Percentiles rank a stretch among this genome's conserved stretches.
phyloP scores from a whole-genome alignment of 75 land plant genomes.

The Sequoia sempervirens region DNA sequence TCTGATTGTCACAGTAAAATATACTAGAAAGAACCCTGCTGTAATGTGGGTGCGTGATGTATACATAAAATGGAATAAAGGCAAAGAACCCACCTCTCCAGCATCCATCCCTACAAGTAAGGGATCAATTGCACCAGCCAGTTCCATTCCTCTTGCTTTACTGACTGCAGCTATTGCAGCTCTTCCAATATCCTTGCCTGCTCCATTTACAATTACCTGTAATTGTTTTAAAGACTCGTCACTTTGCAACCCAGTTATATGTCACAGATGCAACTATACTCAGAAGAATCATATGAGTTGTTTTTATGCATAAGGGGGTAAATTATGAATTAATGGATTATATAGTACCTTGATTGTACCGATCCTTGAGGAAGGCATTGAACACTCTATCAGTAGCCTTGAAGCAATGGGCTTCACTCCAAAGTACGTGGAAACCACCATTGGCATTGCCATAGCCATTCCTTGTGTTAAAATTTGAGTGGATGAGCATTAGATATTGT shows the following conservation, averaged over 20 bases:
- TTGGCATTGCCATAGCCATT: not conserved
- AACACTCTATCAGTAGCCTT: not conserved
- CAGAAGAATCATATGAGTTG: not conserved
- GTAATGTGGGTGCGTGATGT: not conserved
- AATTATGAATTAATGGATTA: not conserved
- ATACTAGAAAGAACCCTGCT: not conserved
- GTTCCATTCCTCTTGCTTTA: constrained; percentile 88
- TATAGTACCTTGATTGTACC: not conserved
- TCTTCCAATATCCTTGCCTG: constrained; percentile 70
- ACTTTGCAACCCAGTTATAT: not conserved
- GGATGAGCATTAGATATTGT: not conserved
- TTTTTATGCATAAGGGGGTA: not conserved
- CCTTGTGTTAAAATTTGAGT: not conserved
- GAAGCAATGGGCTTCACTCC: not conserved
- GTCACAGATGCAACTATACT: not conserved
- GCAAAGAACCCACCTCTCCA: constrained; percentile 48
- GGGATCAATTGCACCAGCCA: constrained; percentile 79
- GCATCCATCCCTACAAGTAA: constrained; percentile 60
- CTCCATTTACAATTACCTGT: constrained; percentile 83
- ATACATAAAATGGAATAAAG: not conserved
- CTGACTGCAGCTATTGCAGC: constrained; percentile 76
- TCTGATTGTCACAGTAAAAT: not conserved
- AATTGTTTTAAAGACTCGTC: not conserved
- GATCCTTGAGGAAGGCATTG: not conserved
- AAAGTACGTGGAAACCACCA: not conserved